These are phyloP conservation scores for Kodamaea alishanica DNA, from an alignment of 1,139 yeast species.

Conservation along the genomic window DNA sequence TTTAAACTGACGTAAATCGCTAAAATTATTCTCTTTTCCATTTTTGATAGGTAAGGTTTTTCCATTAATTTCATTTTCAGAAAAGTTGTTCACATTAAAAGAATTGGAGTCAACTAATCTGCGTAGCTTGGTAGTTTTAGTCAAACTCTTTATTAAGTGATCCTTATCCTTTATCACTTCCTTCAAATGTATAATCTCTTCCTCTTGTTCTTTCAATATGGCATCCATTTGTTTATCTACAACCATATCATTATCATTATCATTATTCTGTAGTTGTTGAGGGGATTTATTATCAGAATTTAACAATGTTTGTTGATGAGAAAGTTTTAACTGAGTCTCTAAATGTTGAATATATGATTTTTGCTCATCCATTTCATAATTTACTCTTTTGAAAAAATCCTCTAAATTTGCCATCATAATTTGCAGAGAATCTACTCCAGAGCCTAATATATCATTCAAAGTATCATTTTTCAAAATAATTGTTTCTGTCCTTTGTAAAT, in stretches of 20 bases:
- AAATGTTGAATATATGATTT: slow-evolving; percentile 60
- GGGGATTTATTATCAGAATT: slow-evolving; percentile 6
- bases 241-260: too few species aligned
- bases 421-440: slow-evolving; percentile 35
- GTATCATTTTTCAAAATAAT: slow-evolving; percentile 53
- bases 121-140: slow-evolving; percentile 54
- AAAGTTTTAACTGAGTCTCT: slow-evolving; percentile 49
- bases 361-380: slow-evolving; percentile 57
- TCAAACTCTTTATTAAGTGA: slow-evolving; percentile 70
- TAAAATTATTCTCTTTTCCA: slow-evolving; percentile 19
- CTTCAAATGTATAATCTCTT: slow-evolving; percentile 63
- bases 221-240: slow-evolving; percentile 18
- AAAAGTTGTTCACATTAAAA: slow-evolving; percentile 11
- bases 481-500: slow-evolving; percentile 54
- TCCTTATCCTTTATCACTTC: slow-evolving; percentile 67
- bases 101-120: slow-evolving; percentile 40
- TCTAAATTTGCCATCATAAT: slow-evolving; percentile 45
- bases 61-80: slow-evolving; percentile 1
- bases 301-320: slow-evolving; percentile 23
- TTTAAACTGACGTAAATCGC: slow-evolving; percentile 21
- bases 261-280: slow-evolving; percentile 3
- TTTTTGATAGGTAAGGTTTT: too few species aligned
- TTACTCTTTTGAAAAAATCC: slow-evolving; percentile 42
- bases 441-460: slow-evolving; percentile 46
- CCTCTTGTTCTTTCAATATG: slow-evolving; percentile 57